Evolutionary conservation across 495 filamentous ascomycete species (phyloP), one percentile per base, ranked within the genome.

Genomic region (Xylaria palmicola): DNA sequence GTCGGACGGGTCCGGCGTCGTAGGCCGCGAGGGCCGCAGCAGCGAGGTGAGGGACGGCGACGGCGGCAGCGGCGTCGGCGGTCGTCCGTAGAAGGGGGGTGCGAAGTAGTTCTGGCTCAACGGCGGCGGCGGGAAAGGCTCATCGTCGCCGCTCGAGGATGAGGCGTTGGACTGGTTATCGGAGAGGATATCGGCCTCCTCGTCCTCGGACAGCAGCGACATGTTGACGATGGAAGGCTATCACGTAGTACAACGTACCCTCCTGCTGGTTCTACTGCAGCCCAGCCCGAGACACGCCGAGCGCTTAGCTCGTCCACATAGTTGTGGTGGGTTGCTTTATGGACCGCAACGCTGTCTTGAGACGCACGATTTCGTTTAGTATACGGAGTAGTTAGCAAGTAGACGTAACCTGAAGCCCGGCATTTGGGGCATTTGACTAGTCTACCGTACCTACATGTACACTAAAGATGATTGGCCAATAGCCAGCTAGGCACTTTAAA

Each of bases 21-120:
- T 94, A 0, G 93, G 93, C 20, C 94, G 83, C 17, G 90, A 93
- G 8, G 93, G 91, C 55, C 93, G 87, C 5, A 98, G 85, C n/a
- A 98, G 84, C 0, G 91, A 96, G n/a, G 94, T 98, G 53, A 98
- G 72, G 1, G 91, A 96, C 1, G 94, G 94, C 2, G 93, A 97
- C 0, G 94, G 94, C 0, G 94, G 94, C 7, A 98, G 77, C 4
- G 94, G 94, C 4, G 90, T 93, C 0, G 91, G 91, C 17, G 91
- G 91, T 10, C 90, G 83, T 64, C 91, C 91, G 77, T 95, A 95
- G 78, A 93, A 95, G 12, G 91, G 90, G 24, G 90, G 91, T 34
- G 89, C 90, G 72, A 94, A 93, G 63, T 86, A 85, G 71, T 81
- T 83, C 20, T 78, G 79, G 20, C 74, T 74, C 27, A 76, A 69